Base-by-base conservation (phyloP, 352 stramenopile genomes). In the Globisporangium mamillatum region DNA sequence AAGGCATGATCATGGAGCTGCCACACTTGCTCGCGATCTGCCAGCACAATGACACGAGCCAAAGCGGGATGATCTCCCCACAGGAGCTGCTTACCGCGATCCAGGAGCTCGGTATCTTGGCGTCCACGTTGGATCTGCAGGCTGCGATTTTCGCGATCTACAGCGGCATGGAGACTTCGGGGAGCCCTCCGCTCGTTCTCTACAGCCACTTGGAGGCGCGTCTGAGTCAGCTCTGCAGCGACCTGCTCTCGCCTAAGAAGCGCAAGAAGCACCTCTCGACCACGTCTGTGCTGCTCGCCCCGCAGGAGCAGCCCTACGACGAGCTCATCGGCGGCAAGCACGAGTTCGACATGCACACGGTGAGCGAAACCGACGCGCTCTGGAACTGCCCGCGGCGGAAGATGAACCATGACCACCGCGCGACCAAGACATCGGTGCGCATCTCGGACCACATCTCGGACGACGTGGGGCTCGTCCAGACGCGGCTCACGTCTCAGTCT, bases 221-320 rank as follows among this genome's bases (percentile, higher is more conserved):
- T 2, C 69, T 93, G 5, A 72, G 73, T 4, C 69, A 77, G 38
- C 65, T 93, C 5, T 91, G 82, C 41, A 91, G 82, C 59, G 81
- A 89, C 22, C 58, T 93, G 54, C 65, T 91, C 0, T 93, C 84
- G 9, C 84, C 84, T 0, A 89, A 86, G 71, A 87, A 86, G 56
- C 70, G 84, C 41, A 80, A 75, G 48, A 85, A 89, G 60, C 84
- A 93, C 57, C 64, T 88, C 9, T 89, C 82, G n/a, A 90, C 76
- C 6, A 80, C 84, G 9, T 93, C 84, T 0, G 84, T 93, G 16
- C 60, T 93, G 29, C 60, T 93, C 6, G 78, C 82, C 16, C 84
- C 82, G 4, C 80, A 90, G 18, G 82, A 93, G 36, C 73, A 70
- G 18, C 66, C 63, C 25, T 70, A 64, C 61, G 75, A 44, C 46